Base-by-base conservation (phyloP, 2,329 filamentous ascomycete genomes). In the Clathrospora elynae region DNA sequence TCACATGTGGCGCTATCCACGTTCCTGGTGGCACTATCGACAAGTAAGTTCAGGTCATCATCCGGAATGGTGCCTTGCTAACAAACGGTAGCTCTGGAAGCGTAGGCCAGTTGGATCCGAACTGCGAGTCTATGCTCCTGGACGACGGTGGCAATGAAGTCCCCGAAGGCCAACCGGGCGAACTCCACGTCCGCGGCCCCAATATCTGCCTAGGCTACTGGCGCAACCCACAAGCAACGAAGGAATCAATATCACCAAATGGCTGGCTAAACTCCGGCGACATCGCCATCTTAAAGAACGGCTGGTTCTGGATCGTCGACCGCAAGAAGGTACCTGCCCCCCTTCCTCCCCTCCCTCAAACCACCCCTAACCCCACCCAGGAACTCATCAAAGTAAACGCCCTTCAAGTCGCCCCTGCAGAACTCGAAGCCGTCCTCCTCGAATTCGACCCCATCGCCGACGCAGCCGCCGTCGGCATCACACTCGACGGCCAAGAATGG, bases 381-480 rank as follows among this genome's bases (percentile, higher is more conserved):
- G 65, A 73, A 42, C 59, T 73, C 5, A 73, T 73, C 57, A 73
- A 73, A 53, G 70, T 73, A 20, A 73, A 73, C 36, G 71, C 62
- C 1, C 55, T 73, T 14, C 59, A 69, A 57, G 66, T 70, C 8
- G 64, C 66, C 2, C 66, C 65, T 3, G 66, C 66, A 18, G 60
- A 68, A 50, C 69, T 80, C 1, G 78, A 81, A 61, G 75, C 75
- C 0, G 73, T 75, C 0, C 68, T 82, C 0, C 64, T 81, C 1
- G 75, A 79, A 46, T 74, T 78, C 32, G 70, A 77, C n/a, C 67
- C 75, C 23, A 58, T 82, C 11, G 75, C 76, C 3, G 79, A 82
- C 53, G 79, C 78, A 6, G 80, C 78, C 4, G 78, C 76, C 0
- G 77, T 81, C 2, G 79, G 80, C 13, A 76, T 80, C 37, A 73